Evolutionary conservation across 2,329 filamentous ascomycete genomes (phyloP), one percentile per base, ranked within the genome.

Genomic region (Nothomitra cinnamomea): DNA sequence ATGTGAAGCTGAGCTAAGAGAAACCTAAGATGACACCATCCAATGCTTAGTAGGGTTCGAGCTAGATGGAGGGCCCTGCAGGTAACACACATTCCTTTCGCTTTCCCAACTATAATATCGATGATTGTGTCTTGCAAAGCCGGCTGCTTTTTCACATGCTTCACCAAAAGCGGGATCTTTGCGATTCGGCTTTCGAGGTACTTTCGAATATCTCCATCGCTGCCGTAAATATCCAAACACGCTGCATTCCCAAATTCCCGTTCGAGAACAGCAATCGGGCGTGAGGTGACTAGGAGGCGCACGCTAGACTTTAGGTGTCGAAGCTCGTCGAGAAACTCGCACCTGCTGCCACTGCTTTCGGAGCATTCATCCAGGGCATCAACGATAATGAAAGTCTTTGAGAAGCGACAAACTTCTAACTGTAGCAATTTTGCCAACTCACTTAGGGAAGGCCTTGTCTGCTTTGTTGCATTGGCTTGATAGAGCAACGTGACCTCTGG

Each of bases 191-290:
- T 56, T 3, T 60, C 55, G 1, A 69, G 32, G 51, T 66, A 70
- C 43, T 36, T 59, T n/a, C 43, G 12, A 19, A 69, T 57, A 57
- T 71, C 69, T 2, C 61, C 57, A 12, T 63, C 53, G 1, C n/a
- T 53, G 2, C 66, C 69, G 15, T 56, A 57, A 4, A 70, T 67
- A 49, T 69, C 62, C 6, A 64, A 13, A 35, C 48, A 12, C 28
- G 8, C 12, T 21, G 19, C 19, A 1, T 51, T 35, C 12, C 19
- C 48, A 13, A 51, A 17, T n/a, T 10, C 28, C 10, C 21, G 19
- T 4, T 43, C 28, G n/a, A 51, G 10, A 12, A 17, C 12, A 10
- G 19, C 10, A 19, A 45, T 24, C 8, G 2, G 8, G 8, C 48
- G 21, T 22, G 48, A 51, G 19, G 48, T 51, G 8, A 51, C 28